Evolutionary conservation across 805 yeast species (phyloP).

Genomic region (Metschnikowia borealis): DNA sequence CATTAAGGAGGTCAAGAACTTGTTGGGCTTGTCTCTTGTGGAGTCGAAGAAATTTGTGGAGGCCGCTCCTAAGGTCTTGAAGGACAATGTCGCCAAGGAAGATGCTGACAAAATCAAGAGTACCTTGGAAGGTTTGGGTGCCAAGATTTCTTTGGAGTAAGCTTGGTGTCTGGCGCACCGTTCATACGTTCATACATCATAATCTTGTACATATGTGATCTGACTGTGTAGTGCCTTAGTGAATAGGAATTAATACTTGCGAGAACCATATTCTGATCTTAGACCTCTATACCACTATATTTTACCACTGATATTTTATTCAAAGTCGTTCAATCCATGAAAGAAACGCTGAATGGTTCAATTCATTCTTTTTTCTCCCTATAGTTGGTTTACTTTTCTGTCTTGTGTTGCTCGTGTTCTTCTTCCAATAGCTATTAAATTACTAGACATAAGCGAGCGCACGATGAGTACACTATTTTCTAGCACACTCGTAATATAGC

Average conservation of each 20-base stretch:
- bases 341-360: no score
- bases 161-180: constrained; percentile 9
- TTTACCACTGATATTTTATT: no score
- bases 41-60: constrained; percentile 98
- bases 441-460: no score
- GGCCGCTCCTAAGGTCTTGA: constrained; percentile 91
- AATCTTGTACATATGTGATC: constrained; percentile 19
- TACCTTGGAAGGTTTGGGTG: constrained; percentile 91
- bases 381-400: no score
- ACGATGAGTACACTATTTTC: no score
- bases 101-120: constrained; percentile 96
- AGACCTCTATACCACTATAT: no score
- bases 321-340: no score
- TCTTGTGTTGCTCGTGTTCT: no score
- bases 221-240: background rate
- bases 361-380: no score
- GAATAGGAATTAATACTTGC: background rate
- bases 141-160: constrained; percentile 84
- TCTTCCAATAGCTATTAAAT: no score
- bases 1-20: constrained; percentile 91
- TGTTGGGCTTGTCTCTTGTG: constrained; percentile 88
- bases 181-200: constrained; percentile 14
- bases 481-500: no score
- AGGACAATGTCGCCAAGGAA: constrained; percentile 94
- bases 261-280: no score